phyloP scores from a whole-genome alignment of 208 protist species.

The Trypanosoma grayi region DNA sequence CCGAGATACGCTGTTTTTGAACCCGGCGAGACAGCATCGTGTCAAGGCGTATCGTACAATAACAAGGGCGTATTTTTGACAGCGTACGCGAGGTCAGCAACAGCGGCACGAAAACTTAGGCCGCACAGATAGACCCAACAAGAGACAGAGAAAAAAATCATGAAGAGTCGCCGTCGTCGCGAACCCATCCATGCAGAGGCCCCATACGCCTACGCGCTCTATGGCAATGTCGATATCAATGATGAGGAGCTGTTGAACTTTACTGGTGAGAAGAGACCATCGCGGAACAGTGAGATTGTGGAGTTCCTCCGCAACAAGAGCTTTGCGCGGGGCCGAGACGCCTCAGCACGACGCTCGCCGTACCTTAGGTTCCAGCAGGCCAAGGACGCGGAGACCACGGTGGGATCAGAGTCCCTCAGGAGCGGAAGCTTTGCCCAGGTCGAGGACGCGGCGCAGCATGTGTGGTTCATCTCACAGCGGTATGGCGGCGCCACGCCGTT shows the following conservation, averaged over 20 bases:
- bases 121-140: too few relatives aligned
- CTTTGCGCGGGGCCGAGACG: constrained; percentile 16
- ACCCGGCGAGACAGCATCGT: too few relatives aligned
- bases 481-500: constrained; percentile 36
- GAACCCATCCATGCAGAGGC: constrained; percentile 27
- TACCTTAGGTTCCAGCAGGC: constrained; percentile 42
- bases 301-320: constrained; percentile 48
- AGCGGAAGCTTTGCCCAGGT: constrained; percentile 38
- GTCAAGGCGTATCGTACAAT: too few relatives aligned
- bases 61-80: too few relatives aligned
- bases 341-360: constrained; percentile 15
- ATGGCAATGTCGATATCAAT: constrained; percentile 67
- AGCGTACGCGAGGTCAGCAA: too few relatives aligned
- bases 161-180: constrained; percentile 58
- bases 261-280: constrained; percentile 32
- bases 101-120: not conserved
- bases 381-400: not conserved
- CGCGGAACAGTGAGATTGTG: constrained; percentile 22
- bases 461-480: constrained; percentile 72
- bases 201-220: constrained; percentile 69
- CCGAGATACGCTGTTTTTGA: too few relatives aligned
- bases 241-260: constrained; percentile 81
- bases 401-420: too few relatives aligned
- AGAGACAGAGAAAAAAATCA: constrained; percentile 15
- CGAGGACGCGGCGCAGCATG: constrained; percentile 59